A percentile compares a stretch with the other conserved stretches of the same genome.
phyloP scores from a whole-genome alignment of 257 asterid genomes.

The Ilex asprella region DNA sequence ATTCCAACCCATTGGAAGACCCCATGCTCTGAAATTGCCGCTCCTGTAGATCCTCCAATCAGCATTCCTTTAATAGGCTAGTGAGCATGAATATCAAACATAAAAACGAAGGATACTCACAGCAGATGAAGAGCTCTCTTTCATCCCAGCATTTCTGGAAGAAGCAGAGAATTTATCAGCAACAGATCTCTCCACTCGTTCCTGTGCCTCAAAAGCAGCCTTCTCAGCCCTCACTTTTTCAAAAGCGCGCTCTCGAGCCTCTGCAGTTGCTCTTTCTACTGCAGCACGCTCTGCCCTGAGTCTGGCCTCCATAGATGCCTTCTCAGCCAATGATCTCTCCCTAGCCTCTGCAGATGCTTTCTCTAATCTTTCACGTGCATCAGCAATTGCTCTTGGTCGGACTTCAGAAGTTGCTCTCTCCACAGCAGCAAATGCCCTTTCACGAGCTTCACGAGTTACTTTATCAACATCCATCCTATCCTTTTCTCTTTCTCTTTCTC shows the following conservation, averaged over 20 bases:
- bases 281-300: conserved; percentile 9
- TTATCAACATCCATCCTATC: conserved; percentile 83
- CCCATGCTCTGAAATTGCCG: conserved; percentile 38
- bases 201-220: conserved; percentile 29
- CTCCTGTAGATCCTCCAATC: conserved; percentile 34
- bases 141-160: conserved; percentile 41
- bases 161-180: conserved; percentile 50
- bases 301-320: conserved; percentile 8
- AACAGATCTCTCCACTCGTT: conserved; percentile 39
- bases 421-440: conserved; percentile 49
- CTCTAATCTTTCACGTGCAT: conserved; percentile 63
- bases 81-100: conserved; percentile 13
- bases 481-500: conserved; percentile 96
- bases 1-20: conserved; percentile 31
- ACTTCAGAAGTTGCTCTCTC: conserved; percentile 58
- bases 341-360: conserved; percentile 39
- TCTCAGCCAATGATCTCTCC: background rate
- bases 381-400: conserved; percentile 55
- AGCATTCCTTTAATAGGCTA: conserved; percentile 16
- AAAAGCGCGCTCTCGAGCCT: conserved; percentile 79
- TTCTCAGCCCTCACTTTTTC: conserved; percentile 57
- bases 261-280: conserved; percentile 78
- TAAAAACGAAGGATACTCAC: conserved; percentile 51
- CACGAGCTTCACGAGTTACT: conserved; percentile 56
- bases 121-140: conserved; percentile 45